Percentiles rank a stretch among this genome's conserved stretches.
Conservation (phyloP, 495 filamentous ascomycete genomes). For the Penicillium verhagenii region DNA sequence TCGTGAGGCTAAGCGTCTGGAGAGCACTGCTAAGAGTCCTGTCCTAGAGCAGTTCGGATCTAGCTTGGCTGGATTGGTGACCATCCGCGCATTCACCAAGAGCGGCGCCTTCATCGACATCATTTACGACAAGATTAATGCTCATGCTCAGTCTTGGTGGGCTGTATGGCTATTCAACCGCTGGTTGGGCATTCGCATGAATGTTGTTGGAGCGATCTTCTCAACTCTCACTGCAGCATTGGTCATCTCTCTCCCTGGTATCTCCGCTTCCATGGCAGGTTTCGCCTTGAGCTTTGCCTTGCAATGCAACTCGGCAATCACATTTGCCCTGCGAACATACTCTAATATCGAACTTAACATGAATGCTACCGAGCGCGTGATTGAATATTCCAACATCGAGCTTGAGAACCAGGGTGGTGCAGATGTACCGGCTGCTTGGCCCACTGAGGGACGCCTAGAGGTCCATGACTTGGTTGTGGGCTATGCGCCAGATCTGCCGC, state of each 20-base stretch:
- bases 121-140: constrained; percentile 67
- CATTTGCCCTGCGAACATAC: constrained; percentile 48
- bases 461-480: constrained; percentile 69
- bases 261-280: constrained; percentile 74
- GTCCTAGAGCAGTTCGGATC: constrained; percentile 77
- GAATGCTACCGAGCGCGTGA: constrained; percentile 79
- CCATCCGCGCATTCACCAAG: constrained; percentile 74
- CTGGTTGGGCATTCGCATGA: constrained; percentile 74
- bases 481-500: constrained; percentile 74
- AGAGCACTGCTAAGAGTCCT: constrained; percentile 69
- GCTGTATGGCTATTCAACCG: constrained; percentile 69
- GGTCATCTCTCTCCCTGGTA: constrained; percentile 59
- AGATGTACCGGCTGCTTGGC: constrained; percentile 75
- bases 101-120: constrained; percentile 58
- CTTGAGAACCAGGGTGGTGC: constrained; percentile 61
- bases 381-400: constrained; percentile 73
- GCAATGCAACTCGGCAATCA: constrained; percentile 51
- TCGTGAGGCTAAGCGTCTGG: constrained; percentile 72
- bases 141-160: constrained; percentile 61
- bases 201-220: constrained; percentile 68
- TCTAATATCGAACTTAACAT: constrained; percentile 70
- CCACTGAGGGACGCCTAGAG: constrained; percentile 71
- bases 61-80: constrained; percentile 66
- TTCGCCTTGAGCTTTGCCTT: constrained; percentile 68
- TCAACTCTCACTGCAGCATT: constrained; percentile 60